Evolutionary conservation across 208 protist species (phyloP).

Genomic region (Lotmaria passim): DNA sequence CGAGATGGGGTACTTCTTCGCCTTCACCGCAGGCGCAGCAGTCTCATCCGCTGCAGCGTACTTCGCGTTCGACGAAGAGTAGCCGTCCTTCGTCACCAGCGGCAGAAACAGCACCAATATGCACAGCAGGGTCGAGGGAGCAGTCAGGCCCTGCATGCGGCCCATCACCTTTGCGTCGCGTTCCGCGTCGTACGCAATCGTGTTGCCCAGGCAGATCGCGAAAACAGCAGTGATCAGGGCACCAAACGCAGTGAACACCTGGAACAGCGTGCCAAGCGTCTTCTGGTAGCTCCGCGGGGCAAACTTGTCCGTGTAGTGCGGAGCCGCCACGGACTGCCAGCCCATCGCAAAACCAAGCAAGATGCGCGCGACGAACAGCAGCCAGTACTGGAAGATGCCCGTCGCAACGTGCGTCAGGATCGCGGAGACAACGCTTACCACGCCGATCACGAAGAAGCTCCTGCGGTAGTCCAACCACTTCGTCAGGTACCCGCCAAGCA

Average conservation of each 20-base stretch:
- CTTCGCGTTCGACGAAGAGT: background rate
- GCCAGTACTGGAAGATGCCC: slow-evolving; percentile 42
- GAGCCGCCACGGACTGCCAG: slow-evolving; percentile 34
- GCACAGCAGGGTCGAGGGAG: slow-evolving; percentile 36
- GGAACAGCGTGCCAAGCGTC: slow-evolving; percentile 53
- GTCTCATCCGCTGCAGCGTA: slow-evolving; percentile 23
- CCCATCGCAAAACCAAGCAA: slow-evolving; percentile 57
- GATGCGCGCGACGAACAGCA: slow-evolving; percentile 55
- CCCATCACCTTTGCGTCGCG: slow-evolving; percentile 36
- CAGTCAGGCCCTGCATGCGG: slow-evolving; percentile 51
- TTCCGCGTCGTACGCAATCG: slow-evolving; percentile 32
- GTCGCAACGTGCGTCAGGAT: slow-evolving; percentile 50
- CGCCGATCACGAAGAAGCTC: slow-evolving; percentile 49
- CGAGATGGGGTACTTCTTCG: slow-evolving; percentile 29
- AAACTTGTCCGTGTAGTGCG: slow-evolving; percentile 63
- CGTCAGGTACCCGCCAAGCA: slow-evolving; percentile 40
- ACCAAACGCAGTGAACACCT: slow-evolving; percentile 56
- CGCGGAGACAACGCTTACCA: slow-evolving; percentile 31
- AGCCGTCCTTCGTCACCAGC: slow-evolving; percentile 39
- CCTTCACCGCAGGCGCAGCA: background rate
- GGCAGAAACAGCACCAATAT: slow-evolving; percentile 39
- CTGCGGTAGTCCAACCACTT: slow-evolving; percentile 44
- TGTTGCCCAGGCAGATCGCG: slow-evolving; percentile 48
- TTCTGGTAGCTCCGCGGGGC: slow-evolving; percentile 16
- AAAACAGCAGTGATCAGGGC: slow-evolving; percentile 52